These are phyloP conservation scores for Nigrospora oryzae DNA, from an alignment of 2,329 filamentous ascomycete genomes.

Conservation along the genomic window DNA sequence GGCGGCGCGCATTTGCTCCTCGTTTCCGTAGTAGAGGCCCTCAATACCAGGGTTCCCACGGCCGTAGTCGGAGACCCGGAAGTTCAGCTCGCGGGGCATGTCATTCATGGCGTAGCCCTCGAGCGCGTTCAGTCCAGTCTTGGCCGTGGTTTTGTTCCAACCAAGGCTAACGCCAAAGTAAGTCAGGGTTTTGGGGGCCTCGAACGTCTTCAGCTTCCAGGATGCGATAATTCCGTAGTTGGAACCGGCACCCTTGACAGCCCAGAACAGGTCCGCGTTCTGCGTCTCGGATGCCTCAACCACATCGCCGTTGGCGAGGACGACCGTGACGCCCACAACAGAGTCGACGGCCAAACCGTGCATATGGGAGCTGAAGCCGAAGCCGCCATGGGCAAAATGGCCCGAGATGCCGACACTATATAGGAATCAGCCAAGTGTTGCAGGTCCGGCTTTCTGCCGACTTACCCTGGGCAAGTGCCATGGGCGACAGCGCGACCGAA, in stretches of 20 bases:
- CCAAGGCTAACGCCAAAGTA: constrained; percentile 19
- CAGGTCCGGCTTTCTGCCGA: background rate
- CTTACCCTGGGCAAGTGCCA: constrained; percentile 28
- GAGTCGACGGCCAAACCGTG: constrained; percentile 38
- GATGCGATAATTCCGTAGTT: constrained; percentile 21
- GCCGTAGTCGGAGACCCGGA: constrained; percentile 28
- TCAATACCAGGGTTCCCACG: constrained; percentile 24
- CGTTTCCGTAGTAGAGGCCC: constrained; percentile 28
- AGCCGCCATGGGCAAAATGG: constrained; percentile 26
- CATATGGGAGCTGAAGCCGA: constrained; percentile 27
- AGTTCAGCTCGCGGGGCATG: constrained; percentile 31
- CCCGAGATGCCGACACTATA: constrained; percentile 25
- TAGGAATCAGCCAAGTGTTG: constrained; percentile 5
- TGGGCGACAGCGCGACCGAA: constrained; percentile 24
- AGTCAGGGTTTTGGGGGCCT: constrained; percentile 18
- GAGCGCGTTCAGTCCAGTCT: constrained; percentile 38
- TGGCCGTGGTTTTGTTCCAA: constrained; percentile 14
- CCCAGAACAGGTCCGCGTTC: constrained; percentile 23
- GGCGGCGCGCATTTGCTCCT: constrained; percentile 19
- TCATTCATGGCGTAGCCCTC: constrained; percentile 17
- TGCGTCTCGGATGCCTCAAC: constrained; percentile 18
- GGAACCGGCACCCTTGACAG: constrained; percentile 21
- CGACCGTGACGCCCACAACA: constrained; percentile 23
- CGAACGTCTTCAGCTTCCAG: constrained; percentile 21
- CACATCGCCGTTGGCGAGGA: constrained; percentile 19